Base-by-base conservation (phyloP, 2,329 filamentous ascomycete genomes). In the Penicillium concentricum region DNA sequence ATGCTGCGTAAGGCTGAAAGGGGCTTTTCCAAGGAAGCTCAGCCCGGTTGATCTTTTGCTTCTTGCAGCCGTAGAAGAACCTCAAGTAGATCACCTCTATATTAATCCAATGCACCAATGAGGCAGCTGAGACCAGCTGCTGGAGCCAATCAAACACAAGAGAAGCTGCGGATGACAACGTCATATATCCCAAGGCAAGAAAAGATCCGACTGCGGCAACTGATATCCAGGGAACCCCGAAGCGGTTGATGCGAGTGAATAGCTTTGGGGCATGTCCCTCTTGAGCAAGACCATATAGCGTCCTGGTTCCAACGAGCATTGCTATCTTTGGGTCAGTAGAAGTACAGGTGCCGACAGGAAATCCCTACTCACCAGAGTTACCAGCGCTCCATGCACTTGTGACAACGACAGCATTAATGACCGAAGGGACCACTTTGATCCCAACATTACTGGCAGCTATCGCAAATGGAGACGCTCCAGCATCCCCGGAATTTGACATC, bases 141-240 rank as follows among this genome's bases (percentile, higher is more conserved):
- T 87, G 77, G 34, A 89, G 73, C 86, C 86, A 89, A 73, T 79
- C 76, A 71, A 89, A 89, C 13, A 86, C 86, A 3, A 77, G 70
- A 2, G 75, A 76, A 18, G 84, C 85, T 45, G 71, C 74, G 26
- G 75, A 64, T 5, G 82, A 84, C 12, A 87, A 72, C 73, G 87
- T 87, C 61, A 88, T 76, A 74, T 86, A 88, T 13, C 78, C 84
- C 15, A 88, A 78, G 39, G 16, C 86, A 77, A n/a, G 84, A 84
- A 50, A 87, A 76, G 4, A 77, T 66, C 1, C 83, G 2, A 52
- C 49, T 77, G 2, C 80, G 79, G 26, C 78, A 66, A 20, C 61
- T 68, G 22, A 88, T 82, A 0, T 83, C 79, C 42, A 82, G 0
- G 86, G 86, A 2, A 83, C 78, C 12, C 73, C 72, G 51, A 88